phyloP scores from a whole-genome alignment of 2,329 filamentous ascomycete species.

The Zymoseptoria ardabiliae region DNA sequence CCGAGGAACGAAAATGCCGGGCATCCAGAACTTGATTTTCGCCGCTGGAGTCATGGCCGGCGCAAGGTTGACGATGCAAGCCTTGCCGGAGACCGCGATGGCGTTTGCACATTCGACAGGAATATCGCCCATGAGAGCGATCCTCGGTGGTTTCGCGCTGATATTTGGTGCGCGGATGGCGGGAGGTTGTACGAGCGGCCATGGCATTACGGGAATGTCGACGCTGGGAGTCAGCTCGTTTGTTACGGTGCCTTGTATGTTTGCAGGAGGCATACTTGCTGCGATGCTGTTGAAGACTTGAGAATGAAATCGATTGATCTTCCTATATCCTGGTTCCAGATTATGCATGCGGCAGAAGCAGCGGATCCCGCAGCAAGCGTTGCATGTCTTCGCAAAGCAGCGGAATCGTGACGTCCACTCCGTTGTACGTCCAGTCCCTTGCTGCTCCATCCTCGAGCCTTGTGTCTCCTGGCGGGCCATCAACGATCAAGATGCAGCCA shows the following conservation, averaged over 20 bases:
- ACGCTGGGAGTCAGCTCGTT: background rate
- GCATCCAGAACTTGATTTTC: background rate
- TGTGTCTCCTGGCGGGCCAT: background rate
- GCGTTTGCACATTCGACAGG: background rate
- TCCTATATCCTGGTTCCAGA: background rate
- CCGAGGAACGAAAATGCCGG: background rate
- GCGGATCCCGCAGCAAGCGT: slow-evolving; percentile 1
- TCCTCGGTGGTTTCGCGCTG: background rate
- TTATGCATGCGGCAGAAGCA: slow-evolving; percentile 2
- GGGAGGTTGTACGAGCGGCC: background rate
- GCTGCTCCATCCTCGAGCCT: background rate
- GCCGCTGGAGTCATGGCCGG: background rate
- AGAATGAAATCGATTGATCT: background rate
- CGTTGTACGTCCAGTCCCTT: slow-evolving; percentile 1
- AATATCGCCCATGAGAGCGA: background rate
- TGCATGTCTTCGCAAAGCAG: slow-evolving; percentile 3
- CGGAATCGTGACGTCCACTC: slow-evolving; percentile 3
- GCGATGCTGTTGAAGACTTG: background rate
- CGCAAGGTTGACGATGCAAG: background rate
- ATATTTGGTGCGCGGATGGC: background rate
- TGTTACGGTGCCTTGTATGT: background rate
- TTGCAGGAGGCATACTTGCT: background rate
- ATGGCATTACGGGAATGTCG: background rate
- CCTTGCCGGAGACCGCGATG: background rate
- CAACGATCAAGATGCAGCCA: slow-evolving; percentile 3